Base-by-base conservation (phyloP, 2,329 filamentous ascomycete genomes). In the Fusarium chaquense region DNA sequence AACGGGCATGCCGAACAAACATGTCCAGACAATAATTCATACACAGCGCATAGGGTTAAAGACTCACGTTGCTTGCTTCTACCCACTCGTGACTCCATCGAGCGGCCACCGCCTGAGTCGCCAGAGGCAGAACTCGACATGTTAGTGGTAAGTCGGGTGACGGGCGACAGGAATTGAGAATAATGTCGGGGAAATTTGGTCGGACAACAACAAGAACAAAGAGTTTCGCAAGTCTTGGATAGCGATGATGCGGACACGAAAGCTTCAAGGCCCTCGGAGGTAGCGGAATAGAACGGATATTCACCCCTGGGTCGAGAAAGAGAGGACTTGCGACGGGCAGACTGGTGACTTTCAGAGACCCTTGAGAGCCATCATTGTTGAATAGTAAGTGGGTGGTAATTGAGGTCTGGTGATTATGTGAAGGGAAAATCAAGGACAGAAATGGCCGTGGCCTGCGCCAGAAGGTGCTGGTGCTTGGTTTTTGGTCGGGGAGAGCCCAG, bases 21-120 rank as follows among this genome's bases (percentile, higher is more conserved):
- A 61, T 47, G 22, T 47, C 26, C 20, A 28, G 38, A 15, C 16
- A 20, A 6, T 33, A 50, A 49, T 49, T 30, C 55, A 24, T 43
- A 55, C 20, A 58, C 55, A 38, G 55, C 56, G 30, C 50, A 69
- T 36, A 58, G 55, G 50, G 36, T 62, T 62, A 61, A 51, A 62
- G 50, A 91, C 91, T 89, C 85, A 94, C 92, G 89, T 82, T 96
- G 93, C 78, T 94, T 94, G 77, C 84, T 90, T 78, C 93, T 87
- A 75, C 92, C 92, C 57, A 88, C 90, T 76, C 92, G 88, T 67
- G 92, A 93, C 83, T 94, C 86, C 89, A 90, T 91, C 54, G 87
- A 82, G 74, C 87, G 87, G 71, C 78, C 75, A 71, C 68, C 68
- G 65, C 76, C 78, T 46, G 79, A 76, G 64, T 76, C 78, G 72